These are phyloP conservation scores for Bolboschoenus planiculmis DNA, from an alignment of 176 grass and related monocot genomes.

Conservation along the genomic window DNA sequence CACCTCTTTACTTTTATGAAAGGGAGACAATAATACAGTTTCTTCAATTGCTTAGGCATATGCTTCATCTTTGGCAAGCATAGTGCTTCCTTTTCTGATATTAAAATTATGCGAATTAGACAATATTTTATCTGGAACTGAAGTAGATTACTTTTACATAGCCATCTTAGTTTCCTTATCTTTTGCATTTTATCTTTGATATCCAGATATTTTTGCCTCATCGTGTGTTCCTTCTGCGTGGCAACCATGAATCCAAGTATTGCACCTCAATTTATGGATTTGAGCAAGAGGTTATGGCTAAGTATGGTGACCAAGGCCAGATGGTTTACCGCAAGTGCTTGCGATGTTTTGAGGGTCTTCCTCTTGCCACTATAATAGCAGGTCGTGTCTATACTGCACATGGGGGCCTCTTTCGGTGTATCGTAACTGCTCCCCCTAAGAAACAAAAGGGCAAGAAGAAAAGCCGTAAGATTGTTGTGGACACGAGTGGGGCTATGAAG, in stretches of 20 bases:
- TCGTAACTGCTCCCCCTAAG: slow-evolving; percentile 38
- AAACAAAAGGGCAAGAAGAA: slow-evolving; percentile 59
- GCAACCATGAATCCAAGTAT: slow-evolving; percentile 98
- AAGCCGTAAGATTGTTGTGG: slow-evolving; percentile 35
- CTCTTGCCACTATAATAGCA: slow-evolving; percentile 91
- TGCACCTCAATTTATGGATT: slow-evolving; percentile 97
- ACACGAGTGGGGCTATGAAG: slow-evolving; percentile 37
- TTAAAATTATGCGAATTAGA: background rate
- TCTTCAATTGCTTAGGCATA: background rate
- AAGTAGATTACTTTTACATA: background rate
- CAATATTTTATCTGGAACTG: background rate
- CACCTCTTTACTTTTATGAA: background rate
- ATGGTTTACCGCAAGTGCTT: slow-evolving; percentile 86
- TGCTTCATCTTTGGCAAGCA: background rate
- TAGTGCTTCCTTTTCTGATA: background rate
- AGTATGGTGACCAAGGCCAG: slow-evolving; percentile 75
- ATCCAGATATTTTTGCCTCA: slow-evolving; percentile 62
- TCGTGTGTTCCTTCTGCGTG: slow-evolving; percentile 71
- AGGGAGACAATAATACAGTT: background rate
- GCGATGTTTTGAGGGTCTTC: slow-evolving; percentile 94
- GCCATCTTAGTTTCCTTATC: background rate
- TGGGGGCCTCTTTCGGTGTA: slow-evolving; percentile 76
- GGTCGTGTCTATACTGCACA: slow-evolving; percentile 84
- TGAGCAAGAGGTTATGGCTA: slow-evolving; percentile 69
- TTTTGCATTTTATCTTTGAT: slow-evolving; percentile 20